Evolutionary conservation across 2,329 filamentous ascomycete genomes (phyloP).

Genomic region (Chaetomium sp.): DNA sequence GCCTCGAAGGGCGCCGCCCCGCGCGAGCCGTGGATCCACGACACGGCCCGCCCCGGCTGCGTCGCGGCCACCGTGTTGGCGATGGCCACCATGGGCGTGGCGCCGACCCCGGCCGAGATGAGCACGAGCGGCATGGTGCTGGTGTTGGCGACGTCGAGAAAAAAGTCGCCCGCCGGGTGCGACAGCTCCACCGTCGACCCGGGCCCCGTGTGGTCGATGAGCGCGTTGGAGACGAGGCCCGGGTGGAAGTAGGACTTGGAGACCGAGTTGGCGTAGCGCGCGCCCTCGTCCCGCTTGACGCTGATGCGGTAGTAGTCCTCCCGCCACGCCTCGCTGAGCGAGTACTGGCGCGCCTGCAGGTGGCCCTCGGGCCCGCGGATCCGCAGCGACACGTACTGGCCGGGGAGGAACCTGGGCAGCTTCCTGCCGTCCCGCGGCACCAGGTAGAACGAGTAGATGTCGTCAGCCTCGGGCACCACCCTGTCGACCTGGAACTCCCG

Average conservation of each 20-base stretch:
- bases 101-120: constrained; percentile 63
- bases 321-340: constrained; percentile 65
- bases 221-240: constrained; percentile 69
- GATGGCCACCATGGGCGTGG: constrained; percentile 63
- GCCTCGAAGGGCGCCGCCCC: constrained; percentile 56
- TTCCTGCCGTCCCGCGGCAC: constrained; percentile 61
- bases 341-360: constrained; percentile 71
- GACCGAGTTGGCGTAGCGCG: constrained; percentile 48
- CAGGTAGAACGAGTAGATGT: constrained; percentile 72
- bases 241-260: constrained; percentile 53
- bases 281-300: constrained; percentile 66
- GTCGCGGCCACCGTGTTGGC: constrained; percentile 55
- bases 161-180: constrained; percentile 67
- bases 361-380: constrained; percentile 60
- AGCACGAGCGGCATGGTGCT: constrained; percentile 57
- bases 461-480: constrained; percentile 67
- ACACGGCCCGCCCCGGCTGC: constrained; percentile 52
- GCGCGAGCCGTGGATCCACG: constrained; percentile 62
- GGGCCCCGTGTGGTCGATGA: constrained; percentile 62
- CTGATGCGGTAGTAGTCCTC: constrained; percentile 69
- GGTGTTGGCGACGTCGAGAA: constrained; percentile 49
- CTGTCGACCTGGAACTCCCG: constrained; percentile 65
- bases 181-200: constrained; percentile 67
- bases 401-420: constrained; percentile 67
- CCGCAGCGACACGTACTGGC: constrained; percentile 71